Evolutionary conservation across 495 filamentous ascomycete species (phyloP), one percentile per base, ranked within the genome.

Genomic region (Aspergillus kassunensis): DNA sequence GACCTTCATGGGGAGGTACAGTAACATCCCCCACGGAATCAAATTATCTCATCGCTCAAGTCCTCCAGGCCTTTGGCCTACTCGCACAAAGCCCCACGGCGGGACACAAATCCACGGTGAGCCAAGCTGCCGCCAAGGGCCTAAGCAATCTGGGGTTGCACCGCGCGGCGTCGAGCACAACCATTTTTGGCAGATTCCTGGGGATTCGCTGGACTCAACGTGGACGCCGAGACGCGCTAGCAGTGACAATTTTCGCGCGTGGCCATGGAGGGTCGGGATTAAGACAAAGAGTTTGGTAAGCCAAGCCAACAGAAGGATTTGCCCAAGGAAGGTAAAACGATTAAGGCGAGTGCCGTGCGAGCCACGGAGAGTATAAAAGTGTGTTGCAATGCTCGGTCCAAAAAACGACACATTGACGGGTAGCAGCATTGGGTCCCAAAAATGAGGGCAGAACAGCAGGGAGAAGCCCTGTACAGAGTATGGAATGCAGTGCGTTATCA

Each of bases 61-160:
- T 25, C 16, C 16, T 33, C 45, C 37, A n/a, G 29, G 13, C 20
- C 18, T 44, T 29, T 36, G 34, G 19, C 36, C 41, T 27, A 27
- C 20, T 31, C 51, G 29, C 37, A 40, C 21, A 43, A n/a, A 43
- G 9, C 53, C 40, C 57, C 57, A 50, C 44, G 43, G 39, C 30
- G 52, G 45, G 49, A 44, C 50, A 44, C 53, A 49, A 53, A 53
- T 60, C 44, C 48, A 37, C 23, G 52, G 34, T 29, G 27, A 56
- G 53, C 57, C 57, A 60, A 60, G 57, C 36, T 51, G 8, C 11
- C 25, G 57, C 57, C 57, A 60, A 60, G 57, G 45, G 35, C 25
- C 53, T 56, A 53, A 53, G 49, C 44, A 55, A 53, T 42, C 44
- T 20, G 57, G 49, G 16, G 49, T 53, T 44, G 57, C 47, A 54